Evolutionary conservation across 208 protist genomes (phyloP), one percentile per base, ranked within the genome.

Genomic region (Wallacemonas sp.): DNA sequence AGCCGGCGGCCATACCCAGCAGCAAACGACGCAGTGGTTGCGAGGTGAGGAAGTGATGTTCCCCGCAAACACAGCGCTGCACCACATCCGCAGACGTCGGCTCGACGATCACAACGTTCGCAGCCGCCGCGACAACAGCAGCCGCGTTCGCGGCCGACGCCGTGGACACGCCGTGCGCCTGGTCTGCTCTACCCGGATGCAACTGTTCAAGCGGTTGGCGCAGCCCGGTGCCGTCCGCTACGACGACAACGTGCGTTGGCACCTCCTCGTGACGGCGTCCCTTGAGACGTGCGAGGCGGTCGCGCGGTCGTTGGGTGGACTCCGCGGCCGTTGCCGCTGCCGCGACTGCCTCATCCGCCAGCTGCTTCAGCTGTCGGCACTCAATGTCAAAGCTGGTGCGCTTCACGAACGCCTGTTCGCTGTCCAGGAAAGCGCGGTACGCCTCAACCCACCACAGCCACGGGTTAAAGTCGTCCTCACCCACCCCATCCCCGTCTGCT

Each of bases 391-490:
- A 95, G 26, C 68, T 80, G 9, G 83, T 83, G 48, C 89, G 83
- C 57, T 78, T 66, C 48, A 92, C 89, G 61, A 95, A 91, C 8
- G 76, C 76, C 61, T 85, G 72, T 63, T 91, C 81, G 53, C 79
- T 72, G 60, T 91, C 81, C 21, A 95, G 68, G 45, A 92, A 95
- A 21, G 62, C 62, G 26, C 86, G 73, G 71, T 95, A 95, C 19
- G 81, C 89, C 19, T 58, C 71, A 0, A 75, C 78, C 89, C 89
- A 95, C 73, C 80, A 78, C 62, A 81, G 63, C 86, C 89, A 95
- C 38, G 68, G 62, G 52, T 62, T 69, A 32, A 15, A 12, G 19
- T 17, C 46, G n/a, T 44, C 36, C 39, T 2, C 48, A 0, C 4
- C 32, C 39, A 17, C 19, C 17, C 3, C 34, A 22, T 12, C 26